Evolutionary conservation across 2,329 filamentous ascomycete species (phyloP).

Genomic region (Monilinia aucupariae): DNA sequence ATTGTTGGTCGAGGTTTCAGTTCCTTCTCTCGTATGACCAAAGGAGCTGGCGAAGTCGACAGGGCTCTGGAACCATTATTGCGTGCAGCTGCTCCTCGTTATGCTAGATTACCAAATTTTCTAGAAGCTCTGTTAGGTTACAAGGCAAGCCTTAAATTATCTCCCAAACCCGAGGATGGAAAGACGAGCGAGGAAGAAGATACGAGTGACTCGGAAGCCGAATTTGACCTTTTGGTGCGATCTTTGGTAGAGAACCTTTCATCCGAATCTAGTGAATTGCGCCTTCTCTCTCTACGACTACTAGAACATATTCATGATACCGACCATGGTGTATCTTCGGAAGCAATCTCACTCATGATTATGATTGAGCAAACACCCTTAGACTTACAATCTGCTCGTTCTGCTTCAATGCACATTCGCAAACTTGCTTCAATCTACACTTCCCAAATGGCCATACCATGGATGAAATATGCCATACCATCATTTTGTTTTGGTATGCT

Average conservation of each 20-base stretch:
- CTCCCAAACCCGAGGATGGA: constrained; percentile 12
- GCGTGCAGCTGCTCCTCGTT: constrained; percentile 59
- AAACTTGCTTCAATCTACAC: constrained; percentile 53
- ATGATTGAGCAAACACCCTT: constrained; percentile 75
- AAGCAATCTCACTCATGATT: constrained; percentile 60
- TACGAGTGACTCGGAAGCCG: constrained; percentile 39
- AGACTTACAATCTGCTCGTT: constrained; percentile 68
- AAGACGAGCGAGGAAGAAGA: constrained; percentile 16
- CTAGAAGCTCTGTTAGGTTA: constrained; percentile 58
- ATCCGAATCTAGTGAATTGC: constrained; percentile 67
- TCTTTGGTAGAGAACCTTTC: constrained; percentile 69
- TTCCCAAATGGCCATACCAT: constrained; percentile 57
- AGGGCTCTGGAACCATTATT: constrained; percentile 58
- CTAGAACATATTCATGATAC: constrained; percentile 55
- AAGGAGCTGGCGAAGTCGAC: constrained; percentile 53
- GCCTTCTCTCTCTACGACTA: constrained; percentile 67
- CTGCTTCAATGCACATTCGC: constrained; percentile 78
- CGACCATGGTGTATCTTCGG: constrained; percentile 44
- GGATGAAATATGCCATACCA: constrained; percentile 68
- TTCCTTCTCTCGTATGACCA: constrained; percentile 63
- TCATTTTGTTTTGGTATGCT: constrained; percentile 84
- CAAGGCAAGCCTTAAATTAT: constrained; percentile 36
- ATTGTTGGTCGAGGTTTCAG: constrained; percentile 71
- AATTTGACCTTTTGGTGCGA: constrained; percentile 56
- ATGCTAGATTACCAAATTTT: constrained; percentile 61